These are phyloP conservation scores for Tubosaeta sp. DNA, from an alignment of 768 basidiomycete genomes.

Conservation along the genomic window DNA sequence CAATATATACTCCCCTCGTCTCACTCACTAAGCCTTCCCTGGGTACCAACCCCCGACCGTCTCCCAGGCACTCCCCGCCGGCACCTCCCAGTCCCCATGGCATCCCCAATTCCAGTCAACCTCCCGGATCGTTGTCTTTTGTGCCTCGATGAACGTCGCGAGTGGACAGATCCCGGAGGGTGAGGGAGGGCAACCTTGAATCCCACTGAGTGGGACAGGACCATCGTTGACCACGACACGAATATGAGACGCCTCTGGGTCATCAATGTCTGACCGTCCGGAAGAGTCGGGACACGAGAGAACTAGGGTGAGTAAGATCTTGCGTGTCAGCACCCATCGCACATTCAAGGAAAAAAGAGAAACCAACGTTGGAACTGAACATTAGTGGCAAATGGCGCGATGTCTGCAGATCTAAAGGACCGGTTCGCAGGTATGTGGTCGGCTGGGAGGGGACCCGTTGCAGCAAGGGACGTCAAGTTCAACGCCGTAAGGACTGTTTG, in stretches of 20 bases:
- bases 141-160: constrained; percentile 62
- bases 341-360: constrained; percentile 1
- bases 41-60: constrained; percentile 39
- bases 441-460: constrained; percentile 67
- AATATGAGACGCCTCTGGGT: constrained; percentile 50
- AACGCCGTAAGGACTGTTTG: constrained; percentile 73
- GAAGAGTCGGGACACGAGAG: constrained; percentile 43
- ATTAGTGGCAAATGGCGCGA: constrained; percentile 87
- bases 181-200: constrained; percentile 67
- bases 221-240: constrained; percentile 88
- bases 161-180: constrained; percentile 67
- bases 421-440: constrained; percentile 64
- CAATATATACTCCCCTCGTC: not conserved
- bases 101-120: constrained; percentile 79
- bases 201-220: constrained; percentile 72
- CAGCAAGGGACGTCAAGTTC: constrained; percentile 72
- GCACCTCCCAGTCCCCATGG: constrained; percentile 69
- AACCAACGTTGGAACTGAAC: constrained; percentile 79
- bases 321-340: not conserved
- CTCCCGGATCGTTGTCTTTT: constrained; percentile 58
- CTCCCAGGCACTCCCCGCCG: constrained; percentile 62
- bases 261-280: constrained; percentile 21
- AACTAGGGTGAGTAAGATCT: constrained; percentile 38
- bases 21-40: not conserved
- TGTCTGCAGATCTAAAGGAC: constrained; percentile 68